phyloP scores from a whole-genome alignment of 1,139 yeast species.

The Scheffersomyces illinoinensis region DNA sequence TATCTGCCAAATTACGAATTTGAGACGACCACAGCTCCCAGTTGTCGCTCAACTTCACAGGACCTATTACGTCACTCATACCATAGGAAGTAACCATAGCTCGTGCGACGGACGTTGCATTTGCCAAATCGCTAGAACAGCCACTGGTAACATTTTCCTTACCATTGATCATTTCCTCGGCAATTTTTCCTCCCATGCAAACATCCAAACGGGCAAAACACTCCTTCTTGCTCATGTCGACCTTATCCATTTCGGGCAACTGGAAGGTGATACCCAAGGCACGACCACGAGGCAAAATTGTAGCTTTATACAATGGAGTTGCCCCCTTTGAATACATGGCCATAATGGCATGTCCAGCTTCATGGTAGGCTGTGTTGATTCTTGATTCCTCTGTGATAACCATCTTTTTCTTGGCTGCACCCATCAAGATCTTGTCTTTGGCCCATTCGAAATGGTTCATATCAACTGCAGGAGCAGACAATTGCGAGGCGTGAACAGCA shows the following conservation, averaged over 20 bases:
- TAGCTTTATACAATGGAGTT: conserved; percentile 93
- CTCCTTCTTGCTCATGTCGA: conserved; percentile 86
- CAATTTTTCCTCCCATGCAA: conserved; percentile 98
- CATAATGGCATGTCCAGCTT: conserved; percentile 99
- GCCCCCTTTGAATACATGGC: conserved; percentile 97
- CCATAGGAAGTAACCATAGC: conserved; percentile 98
- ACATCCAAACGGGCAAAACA: conserved; percentile 92
- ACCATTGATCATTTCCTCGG: conserved; percentile 92
- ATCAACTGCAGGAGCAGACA: conserved; percentile 85
- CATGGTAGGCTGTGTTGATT: conserved; percentile 94
- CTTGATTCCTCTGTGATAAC: conserved; percentile 94
- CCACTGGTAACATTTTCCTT: conserved; percentile 92
- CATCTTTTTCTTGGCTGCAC: conserved; percentile 97
- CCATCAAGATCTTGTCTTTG: conserved; percentile 94
- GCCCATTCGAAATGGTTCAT: conserved; percentile 98
- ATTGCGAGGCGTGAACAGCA: conserved; percentile 93
- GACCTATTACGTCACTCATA: conserved; percentile 93
- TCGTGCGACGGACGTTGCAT: conserved; percentile 90
- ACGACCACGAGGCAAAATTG: conserved; percentile 93
- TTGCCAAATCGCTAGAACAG: conserved; percentile 85
- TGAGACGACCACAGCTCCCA: conserved; percentile 96
- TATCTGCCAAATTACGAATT: conserved; percentile 86
- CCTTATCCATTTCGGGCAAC: conserved; percentile 97
- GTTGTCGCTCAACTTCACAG: conserved; percentile 80
- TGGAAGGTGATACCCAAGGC: conserved; percentile 97